Evolutionary conservation across 345 rosid genomes (phyloP), one percentile per base, ranked within the genome.

Genomic region (Eutrema yunnanense): DNA sequence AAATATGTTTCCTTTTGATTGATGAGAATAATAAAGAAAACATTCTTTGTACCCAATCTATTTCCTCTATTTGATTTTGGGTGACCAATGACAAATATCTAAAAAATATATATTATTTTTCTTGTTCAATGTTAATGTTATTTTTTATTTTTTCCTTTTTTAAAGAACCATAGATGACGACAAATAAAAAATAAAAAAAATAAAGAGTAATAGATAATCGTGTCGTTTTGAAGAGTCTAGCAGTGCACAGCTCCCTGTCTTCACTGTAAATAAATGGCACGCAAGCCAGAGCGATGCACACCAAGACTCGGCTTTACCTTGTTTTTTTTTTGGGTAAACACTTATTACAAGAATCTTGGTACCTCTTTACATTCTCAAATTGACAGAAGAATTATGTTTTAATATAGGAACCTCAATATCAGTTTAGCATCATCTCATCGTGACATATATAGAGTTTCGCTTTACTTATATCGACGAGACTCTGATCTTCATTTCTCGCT

Each of bases 211-310:
- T 19, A 4, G 58, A 19, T 3, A 37, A 19, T 12, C 60, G 38
- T 76, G 62, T 55, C 75, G 80, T 56, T 70, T 70, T 54, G 0
- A 10, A 19, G 12, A 53, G n/a, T 47, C 6, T 44, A 41, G 5
- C 5, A 8, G 4, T 12, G 44, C 59, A 62, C 36, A 53, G 32
- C 65, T 62, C 10, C 5, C 26, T 62, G 52, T 69, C 10, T 53
- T 19, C 3, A 32, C 4, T 19, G 4, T 44, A n/a, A 22, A 62
- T 36, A 54, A 46, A 40, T 5, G 79, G 48, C 75, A 60, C 62
- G 62, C 68, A 66, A 47, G 52, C 60, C 4, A 37, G 38, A 44
- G 14, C 59, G 13, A 22, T 22, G 2, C 26, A 22, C 26, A 22
- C 26, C 26, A 22, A 22, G 26, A 22, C 26, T 22, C 26, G 26